A percentile compares a stretch with the other conserved stretches of the same genome.
Evolutionary conservation across 768 basidiomycete species (phyloP).

Genomic region (Macrolepiota fuliginosa): DNA sequence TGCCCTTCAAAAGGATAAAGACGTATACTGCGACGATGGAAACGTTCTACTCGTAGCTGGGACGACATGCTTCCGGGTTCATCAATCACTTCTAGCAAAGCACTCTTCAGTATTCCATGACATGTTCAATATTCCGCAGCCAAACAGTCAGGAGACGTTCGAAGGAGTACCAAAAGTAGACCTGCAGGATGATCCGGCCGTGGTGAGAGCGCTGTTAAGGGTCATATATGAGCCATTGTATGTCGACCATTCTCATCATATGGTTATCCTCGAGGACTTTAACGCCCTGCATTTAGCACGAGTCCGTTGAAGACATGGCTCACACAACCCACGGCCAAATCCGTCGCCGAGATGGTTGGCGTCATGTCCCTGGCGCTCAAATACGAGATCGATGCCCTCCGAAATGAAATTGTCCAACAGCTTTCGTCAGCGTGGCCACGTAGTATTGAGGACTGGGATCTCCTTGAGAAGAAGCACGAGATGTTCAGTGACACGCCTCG

Average conservation of each 20-base stretch:
- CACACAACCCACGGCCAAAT: constrained; percentile 2
- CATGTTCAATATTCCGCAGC: constrained; percentile 11
- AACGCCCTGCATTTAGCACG: neutral
- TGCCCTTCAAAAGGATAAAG: constrained; percentile 3
- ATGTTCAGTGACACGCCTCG: constrained; percentile 10
- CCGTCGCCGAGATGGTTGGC: constrained; percentile 9
- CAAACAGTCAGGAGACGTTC: constrained; percentile 4
- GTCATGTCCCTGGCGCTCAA: constrained; percentile 8
- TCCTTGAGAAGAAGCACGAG: constrained; percentile 6
- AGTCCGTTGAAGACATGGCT: constrained; percentile 9
- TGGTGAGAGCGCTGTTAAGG: constrained; percentile 7
- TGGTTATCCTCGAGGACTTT: neutral
- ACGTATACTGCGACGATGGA: constrained; percentile 15
- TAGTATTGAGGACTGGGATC: constrained; percentile 11
- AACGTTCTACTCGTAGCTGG: constrained; percentile 11
- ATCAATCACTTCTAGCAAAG: constrained; percentile 10
- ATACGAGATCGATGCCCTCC: constrained; percentile 12
- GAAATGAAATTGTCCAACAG: constrained; percentile 7
- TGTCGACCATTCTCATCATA: neutral
- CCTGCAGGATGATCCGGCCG: constrained; percentile 5
- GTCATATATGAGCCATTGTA: constrained; percentile 10
- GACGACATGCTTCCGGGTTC: constrained; percentile 14
- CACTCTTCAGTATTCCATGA: constrained; percentile 14
- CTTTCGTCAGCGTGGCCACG: constrained; percentile 10
- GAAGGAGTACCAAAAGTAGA: constrained; percentile 5